These are phyloP conservation scores for Pichia nanzhaoensis DNA, from an alignment of 805 yeast species.

Conservation along the genomic window DNA sequence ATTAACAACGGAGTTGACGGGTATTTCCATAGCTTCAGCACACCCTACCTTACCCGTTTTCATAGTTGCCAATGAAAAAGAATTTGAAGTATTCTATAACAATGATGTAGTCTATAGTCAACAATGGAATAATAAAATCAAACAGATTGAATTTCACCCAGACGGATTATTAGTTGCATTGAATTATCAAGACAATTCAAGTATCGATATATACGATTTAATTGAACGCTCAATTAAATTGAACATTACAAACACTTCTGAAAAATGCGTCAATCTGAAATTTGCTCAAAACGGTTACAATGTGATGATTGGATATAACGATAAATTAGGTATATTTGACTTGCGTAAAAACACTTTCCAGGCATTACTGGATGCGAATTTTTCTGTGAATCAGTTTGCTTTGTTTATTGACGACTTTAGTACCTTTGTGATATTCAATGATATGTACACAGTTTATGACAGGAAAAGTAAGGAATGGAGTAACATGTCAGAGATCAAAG, in stretches of 20 bases:
- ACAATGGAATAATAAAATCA: neutral
- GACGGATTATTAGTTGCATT: slow-evolving; percentile 19
- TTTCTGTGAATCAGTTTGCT: neutral
- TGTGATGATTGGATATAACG: slow-evolving; percentile 26
- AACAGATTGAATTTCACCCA: slow-evolving; percentile 14
- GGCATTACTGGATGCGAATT: neutral
- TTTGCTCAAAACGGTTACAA: slow-evolving; percentile 53
- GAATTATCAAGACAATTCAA: slow-evolving; percentile 7
- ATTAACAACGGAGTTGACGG: slow-evolving; percentile 1
- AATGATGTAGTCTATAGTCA: slow-evolving; percentile 9
- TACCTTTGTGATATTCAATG: neutral
- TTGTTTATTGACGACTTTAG: slow-evolving; percentile 2
- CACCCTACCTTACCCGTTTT: slow-evolving; percentile 15
- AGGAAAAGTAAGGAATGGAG: slow-evolving; percentile 6
- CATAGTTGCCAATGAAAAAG: slow-evolving; percentile 2
- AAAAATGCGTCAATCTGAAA: neutral
- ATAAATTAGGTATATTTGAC: slow-evolving; percentile 1
- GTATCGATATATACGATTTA: slow-evolving; percentile 13
- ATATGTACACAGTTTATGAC: neutral
- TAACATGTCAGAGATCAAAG: neutral
- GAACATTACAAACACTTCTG: slow-evolving; percentile 2
- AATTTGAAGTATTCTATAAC: slow-evolving; percentile 9
- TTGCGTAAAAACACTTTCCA: slow-evolving; percentile 4
- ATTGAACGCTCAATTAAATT: slow-evolving; percentile 8
- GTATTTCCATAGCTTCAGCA: slow-evolving; percentile 2